Conservation (phyloP, 768 basidiomycete genomes). For the Stropharia rugosoannulata region DNA sequence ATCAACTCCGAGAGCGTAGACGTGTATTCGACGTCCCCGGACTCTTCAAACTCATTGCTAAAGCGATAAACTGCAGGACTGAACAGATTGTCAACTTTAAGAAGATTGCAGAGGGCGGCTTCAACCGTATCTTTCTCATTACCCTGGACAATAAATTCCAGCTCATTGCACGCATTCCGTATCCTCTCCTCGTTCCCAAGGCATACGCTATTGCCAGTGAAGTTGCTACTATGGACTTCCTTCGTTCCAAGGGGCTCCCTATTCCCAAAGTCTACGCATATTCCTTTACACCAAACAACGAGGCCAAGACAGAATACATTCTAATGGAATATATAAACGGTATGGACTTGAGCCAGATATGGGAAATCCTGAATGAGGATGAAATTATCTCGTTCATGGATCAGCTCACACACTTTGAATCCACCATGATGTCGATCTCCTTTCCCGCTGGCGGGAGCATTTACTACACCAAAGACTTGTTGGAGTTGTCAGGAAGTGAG, state of each 20-base stretch:
- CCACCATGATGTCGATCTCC: slow-evolving; percentile 42
- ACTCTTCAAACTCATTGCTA: slow-evolving; percentile 44
- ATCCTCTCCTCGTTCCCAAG: slow-evolving; percentile 34
- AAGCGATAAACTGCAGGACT: slow-evolving; percentile 36
- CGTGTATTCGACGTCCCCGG: slow-evolving; percentile 32
- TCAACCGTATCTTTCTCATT: slow-evolving; percentile 40
- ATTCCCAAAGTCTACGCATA: slow-evolving; percentile 41
- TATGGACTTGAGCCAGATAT: slow-evolving; percentile 39
- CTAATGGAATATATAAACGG: slow-evolving; percentile 45
- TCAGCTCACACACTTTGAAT: slow-evolving; percentile 47
- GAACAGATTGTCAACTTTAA: slow-evolving; percentile 31
- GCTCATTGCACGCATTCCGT: slow-evolving; percentile 43
- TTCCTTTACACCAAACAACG: slow-evolving; percentile 38
- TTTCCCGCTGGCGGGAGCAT: slow-evolving; percentile 54
- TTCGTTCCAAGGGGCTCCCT: slow-evolving; percentile 37
- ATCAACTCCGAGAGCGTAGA: slow-evolving; percentile 45
- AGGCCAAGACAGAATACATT: slow-evolving; percentile 42
- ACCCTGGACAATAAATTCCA: slow-evolving; percentile 32
- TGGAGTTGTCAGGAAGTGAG: slow-evolving; percentile 31
- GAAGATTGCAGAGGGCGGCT: slow-evolving; percentile 49
- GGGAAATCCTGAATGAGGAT: slow-evolving; percentile 32
- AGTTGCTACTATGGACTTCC: slow-evolving; percentile 43
- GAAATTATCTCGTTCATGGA: slow-evolving; percentile 41
- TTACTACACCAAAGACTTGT: slow-evolving; percentile 45
- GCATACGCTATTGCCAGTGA: slow-evolving; percentile 42